phyloP scores from a whole-genome alignment of 192 early-diverging fungal species.

The Coemansia sp. region DNA sequence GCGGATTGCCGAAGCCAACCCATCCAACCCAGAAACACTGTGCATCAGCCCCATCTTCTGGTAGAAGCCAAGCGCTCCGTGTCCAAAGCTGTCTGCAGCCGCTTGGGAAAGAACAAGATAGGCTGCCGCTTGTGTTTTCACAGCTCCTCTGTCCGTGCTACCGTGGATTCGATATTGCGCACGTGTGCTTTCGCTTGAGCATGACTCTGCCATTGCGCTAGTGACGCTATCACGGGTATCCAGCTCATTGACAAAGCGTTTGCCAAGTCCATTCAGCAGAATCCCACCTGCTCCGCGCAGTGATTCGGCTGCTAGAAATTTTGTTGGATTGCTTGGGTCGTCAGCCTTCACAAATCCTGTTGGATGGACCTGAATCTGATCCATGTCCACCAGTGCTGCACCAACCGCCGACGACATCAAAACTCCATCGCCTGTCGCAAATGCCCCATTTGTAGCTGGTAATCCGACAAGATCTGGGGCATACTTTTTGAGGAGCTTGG shows the following conservation, averaged over 20 bases:
- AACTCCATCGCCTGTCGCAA: slow-evolving; percentile 94
- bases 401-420: slow-evolving; percentile 81
- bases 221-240: slow-evolving; percentile 94
- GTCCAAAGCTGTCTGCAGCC: slow-evolving; percentile 45
- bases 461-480: slow-evolving; percentile 71
- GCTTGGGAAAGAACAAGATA: slow-evolving; percentile 51
- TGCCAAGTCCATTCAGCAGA: slow-evolving; percentile 75
- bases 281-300: slow-evolving; percentile 93
- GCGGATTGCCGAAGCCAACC: slow-evolving; percentile 32
- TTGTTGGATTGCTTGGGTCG: slow-evolving; percentile 88
- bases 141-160: not conserved
- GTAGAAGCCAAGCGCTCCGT: slow-evolving; percentile 50
- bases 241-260: slow-evolving; percentile 91
- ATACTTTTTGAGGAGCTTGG: slow-evolving; percentile 79
- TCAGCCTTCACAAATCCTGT: slow-evolving; percentile 90
- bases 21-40: slow-evolving; percentile 13
- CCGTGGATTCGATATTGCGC: slow-evolving; percentile 4
- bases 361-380: slow-evolving; percentile 97
- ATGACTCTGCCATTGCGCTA: slow-evolving; percentile 79
- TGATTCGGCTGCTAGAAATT: slow-evolving; percentile 95
- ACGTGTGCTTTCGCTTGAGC: slow-evolving; percentile 18
- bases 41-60: slow-evolving; percentile 42
- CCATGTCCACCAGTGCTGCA: slow-evolving; percentile 88
- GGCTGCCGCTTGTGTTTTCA: slow-evolving; percentile 17
- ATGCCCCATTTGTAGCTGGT: slow-evolving; percentile 93